Conservation (phyloP, 2,329 filamentous ascomycete species). For the Cytospora piceae region DNA sequence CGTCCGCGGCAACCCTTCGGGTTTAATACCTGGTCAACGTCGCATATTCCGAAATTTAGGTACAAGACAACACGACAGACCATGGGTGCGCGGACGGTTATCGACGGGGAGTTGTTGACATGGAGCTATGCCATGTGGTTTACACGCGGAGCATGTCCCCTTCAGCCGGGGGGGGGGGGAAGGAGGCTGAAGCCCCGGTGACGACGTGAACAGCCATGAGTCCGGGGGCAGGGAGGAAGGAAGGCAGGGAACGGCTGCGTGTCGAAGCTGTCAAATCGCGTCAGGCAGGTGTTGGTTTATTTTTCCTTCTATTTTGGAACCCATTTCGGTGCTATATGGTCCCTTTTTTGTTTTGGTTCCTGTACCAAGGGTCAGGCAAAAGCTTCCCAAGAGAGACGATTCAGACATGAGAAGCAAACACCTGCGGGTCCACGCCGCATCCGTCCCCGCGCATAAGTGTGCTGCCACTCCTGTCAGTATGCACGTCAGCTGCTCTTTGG, state of each 20-base stretch:
- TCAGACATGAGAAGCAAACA: not conserved
- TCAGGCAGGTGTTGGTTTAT: not conserved
- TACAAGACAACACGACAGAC: not conserved
- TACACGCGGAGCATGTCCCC: not conserved
- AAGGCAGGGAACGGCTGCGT: not conserved
- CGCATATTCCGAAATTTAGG: conserved; percentile 6
- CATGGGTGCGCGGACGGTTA: conserved; percentile 8
- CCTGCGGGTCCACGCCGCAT: too few relatives aligned
- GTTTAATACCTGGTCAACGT: conserved; percentile 17
- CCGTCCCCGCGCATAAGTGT: not conserved
- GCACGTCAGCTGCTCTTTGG: not conserved
- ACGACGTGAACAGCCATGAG: not conserved
- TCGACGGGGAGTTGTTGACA: not conserved
- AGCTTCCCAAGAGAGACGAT: not conserved
- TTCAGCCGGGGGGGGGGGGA: not conserved
- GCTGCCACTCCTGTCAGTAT: not conserved
- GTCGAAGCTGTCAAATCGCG: not conserved
- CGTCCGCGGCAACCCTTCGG: conserved; percentile 7
- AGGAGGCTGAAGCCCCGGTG: not conserved
- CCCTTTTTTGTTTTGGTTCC: not conserved
- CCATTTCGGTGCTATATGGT: not conserved
- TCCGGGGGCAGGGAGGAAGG: too few relatives aligned
- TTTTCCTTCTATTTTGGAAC: not conserved
- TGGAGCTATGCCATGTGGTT: not conserved
- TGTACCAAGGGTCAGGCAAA: not conserved